A percentile compares a stretch with the other conserved stretches of the same genome.
Evolutionary conservation across 345 rosid species (phyloP).

Genomic region (Eucalyptus curtisii): DNA sequence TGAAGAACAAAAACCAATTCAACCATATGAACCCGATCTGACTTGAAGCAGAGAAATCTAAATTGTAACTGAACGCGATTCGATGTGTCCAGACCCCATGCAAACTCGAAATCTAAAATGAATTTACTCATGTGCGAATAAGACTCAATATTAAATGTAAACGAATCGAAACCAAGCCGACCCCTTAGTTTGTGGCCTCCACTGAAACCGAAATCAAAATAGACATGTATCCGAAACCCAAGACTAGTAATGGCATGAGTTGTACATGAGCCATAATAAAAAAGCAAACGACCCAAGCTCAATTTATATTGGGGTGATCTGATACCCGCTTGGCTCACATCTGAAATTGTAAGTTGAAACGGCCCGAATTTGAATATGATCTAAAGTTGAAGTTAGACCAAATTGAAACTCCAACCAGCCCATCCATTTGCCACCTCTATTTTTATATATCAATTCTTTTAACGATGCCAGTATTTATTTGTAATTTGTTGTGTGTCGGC

Average conservation of each 20-base stretch:
- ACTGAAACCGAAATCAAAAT: background rate
- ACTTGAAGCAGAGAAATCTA: background rate
- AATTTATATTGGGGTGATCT: background rate
- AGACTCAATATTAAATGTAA: background rate
- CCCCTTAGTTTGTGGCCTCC: background rate
- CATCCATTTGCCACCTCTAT: background rate
- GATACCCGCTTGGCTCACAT: background rate
- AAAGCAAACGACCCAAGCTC: background rate
- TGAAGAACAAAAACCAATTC: background rate
- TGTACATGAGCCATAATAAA: background rate
- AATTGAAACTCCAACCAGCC: background rate
- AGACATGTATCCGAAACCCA: background rate
- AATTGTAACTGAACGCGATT: background rate
- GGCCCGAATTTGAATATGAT: background rate
- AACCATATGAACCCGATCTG: background rate
- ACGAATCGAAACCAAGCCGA: background rate
- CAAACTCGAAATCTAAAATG: background rate
- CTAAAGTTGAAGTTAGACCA: background rate
- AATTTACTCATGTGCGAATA: background rate
- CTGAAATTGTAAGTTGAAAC: background rate
- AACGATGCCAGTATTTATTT: background rate
- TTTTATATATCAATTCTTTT: background rate
- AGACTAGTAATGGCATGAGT: background rate
- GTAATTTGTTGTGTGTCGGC: background rate
- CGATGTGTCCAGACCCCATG: background rate